Evolutionary conservation across 2,329 filamentous ascomycete genomes (phyloP).

Genomic region (Xylaria arbuscula): DNA sequence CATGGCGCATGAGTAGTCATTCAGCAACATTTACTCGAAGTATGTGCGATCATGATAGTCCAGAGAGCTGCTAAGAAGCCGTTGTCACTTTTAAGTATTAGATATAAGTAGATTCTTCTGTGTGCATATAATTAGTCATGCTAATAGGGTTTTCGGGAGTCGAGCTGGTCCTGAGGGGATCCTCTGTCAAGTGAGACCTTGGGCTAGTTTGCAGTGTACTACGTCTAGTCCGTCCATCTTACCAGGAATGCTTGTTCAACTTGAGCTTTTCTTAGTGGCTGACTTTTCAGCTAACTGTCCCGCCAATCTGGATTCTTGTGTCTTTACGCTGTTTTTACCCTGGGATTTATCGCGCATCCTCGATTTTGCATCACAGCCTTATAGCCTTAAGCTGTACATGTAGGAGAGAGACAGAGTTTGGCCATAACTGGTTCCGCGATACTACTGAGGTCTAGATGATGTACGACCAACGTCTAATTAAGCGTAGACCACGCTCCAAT

Average conservation of each 20-base stretch:
- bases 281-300: not conserved
- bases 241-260: slow-evolving; percentile 12
- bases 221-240: too few relatives aligned
- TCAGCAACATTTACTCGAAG: slow-evolving; percentile 1
- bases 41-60: not conserved
- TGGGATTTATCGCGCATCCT: not conserved
- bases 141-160: slow-evolving; percentile 15
- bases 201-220: slow-evolving; percentile 7
- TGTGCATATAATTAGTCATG: not conserved
- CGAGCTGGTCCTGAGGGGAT: slow-evolving; percentile 13
- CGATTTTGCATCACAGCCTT: slow-evolving; percentile 11
- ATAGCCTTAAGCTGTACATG: not conserved
- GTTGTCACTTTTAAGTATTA: slow-evolving; percentile 34
- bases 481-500: slow-evolving; percentile 14
- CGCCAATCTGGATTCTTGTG: not conserved
- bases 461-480: slow-evolving; percentile 20
- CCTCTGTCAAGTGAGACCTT: slow-evolving; percentile 24
- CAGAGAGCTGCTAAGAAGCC: slow-evolving; percentile 6
- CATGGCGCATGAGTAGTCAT: slow-evolving; percentile 16
- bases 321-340: not conserved
- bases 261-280: not conserved
- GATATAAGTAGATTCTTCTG: not conserved
- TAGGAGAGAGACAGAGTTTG: slow-evolving; percentile 1
- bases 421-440: not conserved
- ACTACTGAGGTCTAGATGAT: not conserved